Evolutionary conservation across 176 grass and related monocot genomes (phyloP).

Genomic region (Chrysopogon serrulatus): DNA sequence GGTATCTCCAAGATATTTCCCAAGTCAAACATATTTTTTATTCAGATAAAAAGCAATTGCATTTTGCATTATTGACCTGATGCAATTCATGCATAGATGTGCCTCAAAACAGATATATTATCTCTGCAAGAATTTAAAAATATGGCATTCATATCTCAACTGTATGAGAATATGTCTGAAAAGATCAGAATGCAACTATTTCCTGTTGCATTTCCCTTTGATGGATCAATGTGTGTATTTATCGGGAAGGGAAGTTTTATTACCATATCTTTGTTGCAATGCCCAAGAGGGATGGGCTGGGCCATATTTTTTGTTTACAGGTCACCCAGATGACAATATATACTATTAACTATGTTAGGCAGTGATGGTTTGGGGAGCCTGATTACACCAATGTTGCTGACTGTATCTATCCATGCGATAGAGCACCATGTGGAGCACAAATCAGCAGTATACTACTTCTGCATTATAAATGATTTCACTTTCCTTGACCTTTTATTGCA

Average conservation of each 20-base stretch:
- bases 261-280: background rate
- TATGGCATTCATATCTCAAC: background rate
- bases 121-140: background rate
- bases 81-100: background rate
- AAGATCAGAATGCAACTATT: background rate
- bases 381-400: background rate
- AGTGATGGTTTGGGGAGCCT: background rate
- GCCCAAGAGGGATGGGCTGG: background rate
- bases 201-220: background rate
- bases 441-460: constrained; percentile 3
- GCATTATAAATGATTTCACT: background rate
- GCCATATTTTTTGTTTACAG: background rate
- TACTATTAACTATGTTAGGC: background rate
- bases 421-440: background rate
- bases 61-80: background rate
- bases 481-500: constrained; percentile 39
- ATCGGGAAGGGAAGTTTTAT: background rate
- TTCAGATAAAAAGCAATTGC: background rate
- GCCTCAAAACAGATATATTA: background rate
- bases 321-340: background rate
- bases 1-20: background rate
- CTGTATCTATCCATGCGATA: background rate
- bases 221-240: background rate
- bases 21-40: background rate
- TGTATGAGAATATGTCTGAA: background rate